Base-by-base conservation (phyloP, 441 rosid species). In the Pelargonium citronellum region DNA sequence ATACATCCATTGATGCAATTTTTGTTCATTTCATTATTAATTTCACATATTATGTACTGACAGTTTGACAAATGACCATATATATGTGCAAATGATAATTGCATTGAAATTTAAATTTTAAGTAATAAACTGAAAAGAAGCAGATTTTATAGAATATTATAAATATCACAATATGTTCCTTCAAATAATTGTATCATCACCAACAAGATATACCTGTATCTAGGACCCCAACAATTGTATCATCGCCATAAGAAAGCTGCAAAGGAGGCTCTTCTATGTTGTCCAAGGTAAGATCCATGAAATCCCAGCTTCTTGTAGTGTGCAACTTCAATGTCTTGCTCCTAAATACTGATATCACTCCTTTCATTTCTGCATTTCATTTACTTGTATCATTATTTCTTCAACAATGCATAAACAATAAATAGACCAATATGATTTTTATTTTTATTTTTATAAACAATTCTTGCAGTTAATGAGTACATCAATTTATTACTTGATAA, bases 301-400 rank as follows among this genome's bases (percentile, higher is more conserved):
- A 91, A 73, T 91, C 91, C 95, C 97, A 87, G 77, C 92, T 89
- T 81, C 97, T 89, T 53, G 97, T 87, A 11, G 95, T 91, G 74
- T 85, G 91, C 79, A 87, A 74, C 83, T 86, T 79, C 68, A 85
- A 69, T 61, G 73, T 77, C 72, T 66, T 84, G 87, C 92, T 85
- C 17, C 79, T 71, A 73, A 86, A 86, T 55, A 89, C 83, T 61
- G 96, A 87, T 70, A 91, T 77, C 7, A 85, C 91, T 74, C 80
- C 84, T 69, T 80, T 77, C 82, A 79, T 75, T 10, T 81, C 92
- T 88, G 83, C 83, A 81, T 62, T 17, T 51, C 27, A 9, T 41
- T 71, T 37, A 58, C 24, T 37, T 73, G 30, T 67, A 67, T 73
- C 67, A 49, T 34, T 27, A 65, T 67, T 66, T 66, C 34, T 64